phyloP scores from a whole-genome alignment of 2,329 filamentous ascomycete genomes.

The Graphium sp. region DNA sequence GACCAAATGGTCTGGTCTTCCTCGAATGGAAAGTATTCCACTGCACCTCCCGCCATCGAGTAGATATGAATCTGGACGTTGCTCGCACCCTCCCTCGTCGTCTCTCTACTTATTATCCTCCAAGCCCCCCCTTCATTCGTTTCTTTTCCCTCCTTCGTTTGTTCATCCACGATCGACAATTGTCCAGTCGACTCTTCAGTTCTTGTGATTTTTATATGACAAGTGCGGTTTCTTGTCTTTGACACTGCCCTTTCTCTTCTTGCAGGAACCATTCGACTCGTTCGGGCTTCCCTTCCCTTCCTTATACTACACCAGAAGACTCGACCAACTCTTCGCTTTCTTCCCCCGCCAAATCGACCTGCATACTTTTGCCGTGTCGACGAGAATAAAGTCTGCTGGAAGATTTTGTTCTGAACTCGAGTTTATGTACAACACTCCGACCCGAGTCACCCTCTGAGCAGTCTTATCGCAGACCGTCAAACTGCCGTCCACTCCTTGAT shows the following conservation, averaged over 20 bases:
- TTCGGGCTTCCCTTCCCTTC: constrained; percentile 3
- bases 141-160: constrained; percentile 2
- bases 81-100: not conserved
- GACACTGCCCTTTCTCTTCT: constrained; percentile 3
- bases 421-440: constrained; percentile 4
- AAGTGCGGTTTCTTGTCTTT: constrained; percentile 3
- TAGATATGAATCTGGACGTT: constrained; percentile 4
- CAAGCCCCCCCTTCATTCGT: constrained; percentile 3
- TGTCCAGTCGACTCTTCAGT: constrained; percentile 2
- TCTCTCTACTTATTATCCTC: constrained; percentile 3
- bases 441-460: constrained; percentile 2
- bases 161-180: constrained; percentile 2
- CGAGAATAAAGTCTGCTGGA: too few relatives aligned
- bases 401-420: too few relatives aligned
- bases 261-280: not conserved
- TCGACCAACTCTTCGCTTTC: not conserved
- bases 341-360: not conserved
- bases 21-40: constrained; percentile 12
- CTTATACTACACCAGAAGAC: not conserved
- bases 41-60: constrained; percentile 8
- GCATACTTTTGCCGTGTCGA: not conserved
- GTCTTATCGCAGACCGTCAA: not conserved
- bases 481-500: constrained; percentile 4
- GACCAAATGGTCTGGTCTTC: constrained; percentile 8
- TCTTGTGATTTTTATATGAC: constrained; percentile 3